phyloP scores from a whole-genome alignment of 2,329 filamentous ascomycete species.

The Pseudocercospora macadamiae region DNA sequence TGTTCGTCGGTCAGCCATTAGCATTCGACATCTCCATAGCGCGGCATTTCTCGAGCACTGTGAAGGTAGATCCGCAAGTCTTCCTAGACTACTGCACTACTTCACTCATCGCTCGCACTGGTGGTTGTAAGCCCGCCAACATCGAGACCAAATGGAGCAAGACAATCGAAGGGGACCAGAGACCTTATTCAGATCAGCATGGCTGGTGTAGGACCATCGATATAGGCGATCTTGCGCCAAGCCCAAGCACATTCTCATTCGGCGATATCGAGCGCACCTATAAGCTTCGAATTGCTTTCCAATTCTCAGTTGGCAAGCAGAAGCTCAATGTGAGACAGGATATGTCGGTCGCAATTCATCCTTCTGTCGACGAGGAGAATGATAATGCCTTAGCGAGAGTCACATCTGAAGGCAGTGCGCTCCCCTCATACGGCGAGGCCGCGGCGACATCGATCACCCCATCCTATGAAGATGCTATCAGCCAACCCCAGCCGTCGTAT shows the following conservation, averaged over 20 bases:
- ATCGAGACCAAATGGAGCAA: constrained; percentile 19
- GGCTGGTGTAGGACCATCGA: constrained; percentile 17
- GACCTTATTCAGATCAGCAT: constrained; percentile 17
- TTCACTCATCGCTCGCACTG: constrained; percentile 21
- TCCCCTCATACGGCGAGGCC: constrained; percentile 1
- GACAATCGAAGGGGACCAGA: constrained; percentile 8
- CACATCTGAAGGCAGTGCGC: background rate
- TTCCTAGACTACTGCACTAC: constrained; percentile 21
- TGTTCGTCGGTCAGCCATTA: constrained; percentile 18
- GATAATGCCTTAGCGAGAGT: background rate
- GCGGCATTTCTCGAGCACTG: constrained; percentile 11
- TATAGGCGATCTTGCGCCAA: constrained; percentile 15
- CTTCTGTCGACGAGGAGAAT: background rate
- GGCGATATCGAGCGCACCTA: constrained; percentile 16
- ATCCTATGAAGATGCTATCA: background rate
- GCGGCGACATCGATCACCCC: background rate
- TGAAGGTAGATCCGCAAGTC: constrained; percentile 13
- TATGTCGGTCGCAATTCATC: constrained; percentile 14
- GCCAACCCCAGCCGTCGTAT: constrained; percentile 7
- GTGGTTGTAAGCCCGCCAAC: constrained; percentile 11
- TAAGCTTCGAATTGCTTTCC: constrained; percentile 19
- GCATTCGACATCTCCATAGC: constrained; percentile 13
- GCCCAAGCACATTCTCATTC: constrained; percentile 17
- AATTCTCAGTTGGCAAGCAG: constrained; percentile 18
- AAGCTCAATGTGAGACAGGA: constrained; percentile 12